Evolutionary conservation across 768 basidiomycete genomes (phyloP).

Genomic region (Mycena haematopus): DNA sequence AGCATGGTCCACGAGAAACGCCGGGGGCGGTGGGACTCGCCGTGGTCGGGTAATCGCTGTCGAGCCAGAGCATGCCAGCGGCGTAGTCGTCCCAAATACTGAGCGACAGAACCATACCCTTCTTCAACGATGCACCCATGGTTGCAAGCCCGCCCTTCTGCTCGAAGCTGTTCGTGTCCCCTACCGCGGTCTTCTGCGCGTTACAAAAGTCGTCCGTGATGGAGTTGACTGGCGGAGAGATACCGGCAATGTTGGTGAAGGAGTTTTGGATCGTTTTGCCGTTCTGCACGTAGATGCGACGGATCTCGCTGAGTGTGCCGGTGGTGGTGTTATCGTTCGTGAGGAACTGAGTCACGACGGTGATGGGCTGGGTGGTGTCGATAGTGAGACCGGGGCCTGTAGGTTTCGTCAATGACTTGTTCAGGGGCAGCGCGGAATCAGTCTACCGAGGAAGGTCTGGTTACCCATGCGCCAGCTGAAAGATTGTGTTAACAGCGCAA

Average conservation of each 20-base stretch:
- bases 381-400: conserved; percentile 42
- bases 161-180: conserved; percentile 45
- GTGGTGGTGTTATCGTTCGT: conserved; percentile 31
- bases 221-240: conserved; percentile 34
- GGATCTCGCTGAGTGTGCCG: conserved; percentile 46
- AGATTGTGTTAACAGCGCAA: too few species aligned
- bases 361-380: conserved; percentile 48
- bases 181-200: conserved; percentile 41
- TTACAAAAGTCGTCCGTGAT: conserved; percentile 50
- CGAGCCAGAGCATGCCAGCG: conserved; percentile 1
- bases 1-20: neutral
- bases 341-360: conserved; percentile 44
- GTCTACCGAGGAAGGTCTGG: conserved; percentile 42
- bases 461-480: conserved; percentile 47
- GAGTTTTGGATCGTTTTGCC: conserved; percentile 49
- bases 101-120: neutral
- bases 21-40: neutral
- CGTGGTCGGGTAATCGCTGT: neutral
- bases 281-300: conserved; percentile 51
- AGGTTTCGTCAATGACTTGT: too few species aligned
- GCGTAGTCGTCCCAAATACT: neutral
- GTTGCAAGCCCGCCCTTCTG: conserved; percentile 40
- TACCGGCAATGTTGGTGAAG: neutral
- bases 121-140: conserved; percentile 1
- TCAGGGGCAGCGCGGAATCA: too few species aligned